phyloP scores from a whole-genome alignment of 202 grass and related monocot species.

The Dendrocalamus latiflorus region DNA sequence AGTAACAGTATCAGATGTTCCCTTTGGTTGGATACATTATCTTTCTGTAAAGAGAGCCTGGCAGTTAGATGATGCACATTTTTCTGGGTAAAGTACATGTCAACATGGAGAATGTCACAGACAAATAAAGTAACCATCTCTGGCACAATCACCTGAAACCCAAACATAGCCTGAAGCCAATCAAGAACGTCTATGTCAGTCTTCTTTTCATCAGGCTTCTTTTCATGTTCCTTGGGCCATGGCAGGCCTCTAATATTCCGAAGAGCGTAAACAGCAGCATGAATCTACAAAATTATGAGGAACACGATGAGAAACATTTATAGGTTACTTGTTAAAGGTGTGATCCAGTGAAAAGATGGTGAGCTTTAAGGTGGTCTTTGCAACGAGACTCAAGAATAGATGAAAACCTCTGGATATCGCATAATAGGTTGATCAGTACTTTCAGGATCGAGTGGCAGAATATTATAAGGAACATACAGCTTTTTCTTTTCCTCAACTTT shows the following conservation, averaged over 20 bases:
- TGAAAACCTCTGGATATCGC: conserved; percentile 73
- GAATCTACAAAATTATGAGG: conserved; percentile 53
- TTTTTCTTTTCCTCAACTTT: conserved; percentile 88
- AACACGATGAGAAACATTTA: not conserved
- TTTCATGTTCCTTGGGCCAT: conserved; percentile 84
- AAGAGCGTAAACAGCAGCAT: conserved; percentile 74
- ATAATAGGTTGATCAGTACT: conserved; percentile 78
- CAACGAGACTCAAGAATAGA: not conserved
- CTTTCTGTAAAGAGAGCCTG: conserved; percentile 47
- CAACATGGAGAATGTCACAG: not conserved
- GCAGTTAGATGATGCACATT: not conserved
- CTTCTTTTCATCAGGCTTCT: conserved; percentile 63
- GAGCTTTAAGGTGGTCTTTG: not conserved
- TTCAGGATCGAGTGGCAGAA: conserved; percentile 90
- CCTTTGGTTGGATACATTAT: conserved; percentile 94
- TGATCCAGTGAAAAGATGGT: not conserved
- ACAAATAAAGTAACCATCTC: not conserved
- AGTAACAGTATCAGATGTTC: conserved; percentile 92
- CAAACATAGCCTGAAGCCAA: conserved; percentile 96
- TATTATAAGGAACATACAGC: conserved; percentile 83
- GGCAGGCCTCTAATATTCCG: conserved; percentile 75
- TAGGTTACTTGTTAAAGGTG: not conserved
- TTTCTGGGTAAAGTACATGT: not conserved
- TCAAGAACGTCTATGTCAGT: conserved; percentile 69
- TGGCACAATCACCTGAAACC: conserved; percentile 68